phyloP scores from a whole-genome alignment of 768 basidiomycete species.

The Suillus tomentosus region DNA sequence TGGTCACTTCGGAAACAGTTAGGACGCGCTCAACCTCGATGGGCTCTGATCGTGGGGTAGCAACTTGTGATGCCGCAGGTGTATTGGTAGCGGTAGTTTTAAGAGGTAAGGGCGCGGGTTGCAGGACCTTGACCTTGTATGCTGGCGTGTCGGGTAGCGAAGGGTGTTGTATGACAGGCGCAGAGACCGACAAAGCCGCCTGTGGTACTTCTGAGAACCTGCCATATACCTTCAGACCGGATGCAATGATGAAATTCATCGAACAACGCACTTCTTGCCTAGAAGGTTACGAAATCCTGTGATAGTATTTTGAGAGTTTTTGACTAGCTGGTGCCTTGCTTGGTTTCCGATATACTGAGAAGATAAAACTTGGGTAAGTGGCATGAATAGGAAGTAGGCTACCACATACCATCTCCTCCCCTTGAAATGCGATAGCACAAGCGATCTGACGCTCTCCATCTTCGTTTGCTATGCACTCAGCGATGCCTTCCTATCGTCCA shows the following conservation, averaged over 20 bases:
- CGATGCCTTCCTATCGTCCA: slow-evolving; percentile 71
- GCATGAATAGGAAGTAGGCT: slow-evolving; percentile 9
- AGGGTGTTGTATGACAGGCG: slow-evolving; percentile 78
- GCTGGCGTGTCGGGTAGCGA: slow-evolving; percentile 70
- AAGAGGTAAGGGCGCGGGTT: slow-evolving; percentile 73
- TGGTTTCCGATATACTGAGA: slow-evolving; percentile 93
- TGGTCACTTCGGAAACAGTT: slow-evolving; percentile 80
- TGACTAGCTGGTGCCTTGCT: slow-evolving; percentile 91
- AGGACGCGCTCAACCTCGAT: slow-evolving; percentile 66
- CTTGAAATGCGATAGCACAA: slow-evolving; percentile 87
- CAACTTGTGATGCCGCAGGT: slow-evolving; percentile 64
- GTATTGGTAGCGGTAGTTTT: slow-evolving; percentile 57
- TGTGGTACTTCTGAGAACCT: slow-evolving; percentile 79
- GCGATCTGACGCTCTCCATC: slow-evolving; percentile 99
- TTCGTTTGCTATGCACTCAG: slow-evolving; percentile 97
- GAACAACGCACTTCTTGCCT: slow-evolving; percentile 76
- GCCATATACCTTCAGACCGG: slow-evolving; percentile 1
- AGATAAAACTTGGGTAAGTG: slow-evolving; percentile 13
- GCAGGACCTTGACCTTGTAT: slow-evolving; percentile 81
- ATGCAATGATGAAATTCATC: background rate
- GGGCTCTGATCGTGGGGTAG: slow-evolving; percentile 78
- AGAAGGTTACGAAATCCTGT: slow-evolving; percentile 92
- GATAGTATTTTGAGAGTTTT: slow-evolving; percentile 93
- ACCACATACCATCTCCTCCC: slow-evolving; percentile 83
- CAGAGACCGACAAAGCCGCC: slow-evolving; percentile 52